These are phyloP conservation scores for Austroboletus novae-zelandiae DNA, from an alignment of 1,284 basidiomycete species.

Conservation along the genomic window DNA sequence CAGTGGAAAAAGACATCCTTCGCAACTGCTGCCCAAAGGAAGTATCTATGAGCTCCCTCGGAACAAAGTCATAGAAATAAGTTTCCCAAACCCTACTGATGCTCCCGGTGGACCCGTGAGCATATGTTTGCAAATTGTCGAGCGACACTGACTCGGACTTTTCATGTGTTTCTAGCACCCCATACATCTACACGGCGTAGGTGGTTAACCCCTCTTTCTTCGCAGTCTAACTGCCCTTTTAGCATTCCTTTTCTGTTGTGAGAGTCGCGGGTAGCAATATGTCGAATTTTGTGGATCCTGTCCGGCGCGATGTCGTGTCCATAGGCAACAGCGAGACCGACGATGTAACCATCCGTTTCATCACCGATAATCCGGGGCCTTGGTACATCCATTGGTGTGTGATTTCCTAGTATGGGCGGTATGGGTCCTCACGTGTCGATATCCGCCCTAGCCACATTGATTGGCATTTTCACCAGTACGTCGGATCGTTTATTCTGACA, in stretches of 20 bases:
- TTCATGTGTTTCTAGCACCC: constrained; percentile 24
- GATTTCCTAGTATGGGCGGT: not conserved
- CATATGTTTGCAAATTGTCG: too few species aligned
- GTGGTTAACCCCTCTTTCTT: constrained; percentile 3
- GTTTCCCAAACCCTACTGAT: not conserved
- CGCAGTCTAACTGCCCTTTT: not conserved
- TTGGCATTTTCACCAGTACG: not conserved
- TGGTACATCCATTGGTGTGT: constrained; percentile 27
- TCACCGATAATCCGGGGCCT: constrained; percentile 30
- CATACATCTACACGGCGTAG: constrained; percentile 42
- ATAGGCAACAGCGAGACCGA: constrained; percentile 28
- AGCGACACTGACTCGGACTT: too few species aligned
- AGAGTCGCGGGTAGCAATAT: constrained; percentile 41
- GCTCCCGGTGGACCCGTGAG: not conserved
- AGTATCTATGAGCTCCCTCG: constrained; percentile 15
- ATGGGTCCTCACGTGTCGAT: not conserved
- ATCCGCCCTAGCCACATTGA: not conserved
- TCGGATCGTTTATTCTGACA: too few species aligned
- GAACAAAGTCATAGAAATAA: not conserved
- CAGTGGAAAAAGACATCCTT: constrained; percentile 13
- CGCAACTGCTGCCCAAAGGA: constrained; percentile 29
- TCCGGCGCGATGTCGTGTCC: constrained; percentile 33
- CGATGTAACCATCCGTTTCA: constrained; percentile 39
- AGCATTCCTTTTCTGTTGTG: not conserved
- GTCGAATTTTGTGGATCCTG: constrained; percentile 29